A percentile compares a stretch with the other conserved stretches of the same genome.
Conservation (phyloP, 805 yeast species). For the Kuraishia molischiana region DNA sequence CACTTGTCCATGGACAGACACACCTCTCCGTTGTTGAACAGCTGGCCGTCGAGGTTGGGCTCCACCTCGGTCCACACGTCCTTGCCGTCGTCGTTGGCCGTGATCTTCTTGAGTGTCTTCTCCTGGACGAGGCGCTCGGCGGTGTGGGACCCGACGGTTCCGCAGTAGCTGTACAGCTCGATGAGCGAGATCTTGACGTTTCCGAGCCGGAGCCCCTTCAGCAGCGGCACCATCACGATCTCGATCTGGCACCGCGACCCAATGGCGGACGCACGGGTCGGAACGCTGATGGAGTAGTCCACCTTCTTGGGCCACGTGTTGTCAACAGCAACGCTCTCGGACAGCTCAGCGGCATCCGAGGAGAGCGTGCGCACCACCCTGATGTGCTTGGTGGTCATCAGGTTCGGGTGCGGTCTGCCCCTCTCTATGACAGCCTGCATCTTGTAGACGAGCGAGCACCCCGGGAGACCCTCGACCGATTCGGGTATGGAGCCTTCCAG, state of each 20-base stretch:
- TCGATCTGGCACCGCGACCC: slow-evolving; percentile 71
- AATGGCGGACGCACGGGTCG: slow-evolving; percentile 81
- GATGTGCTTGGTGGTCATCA: slow-evolving; percentile 59
- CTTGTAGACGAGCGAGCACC: slow-evolving; percentile 64
- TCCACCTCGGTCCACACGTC: slow-evolving; percentile 27
- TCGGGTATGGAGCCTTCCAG: slow-evolving; percentile 82
- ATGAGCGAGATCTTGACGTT: slow-evolving; percentile 56
- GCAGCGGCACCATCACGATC: slow-evolving; percentile 65
- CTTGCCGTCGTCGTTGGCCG: slow-evolving; percentile 31
- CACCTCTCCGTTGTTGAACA: slow-evolving; percentile 20
- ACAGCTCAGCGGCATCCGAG: slow-evolving; percentile 75
- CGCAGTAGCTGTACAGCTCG: slow-evolving; percentile 54
- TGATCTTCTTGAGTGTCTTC: slow-evolving; percentile 34
- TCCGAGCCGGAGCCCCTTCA: slow-evolving; percentile 75
- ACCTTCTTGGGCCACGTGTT: slow-evolving; percentile 94
- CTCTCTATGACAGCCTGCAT: slow-evolving; percentile 76
- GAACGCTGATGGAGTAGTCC: slow-evolving; percentile 80
- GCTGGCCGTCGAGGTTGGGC: slow-evolving; percentile 26
- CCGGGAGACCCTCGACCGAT: slow-evolving; percentile 82
- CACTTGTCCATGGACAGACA: slow-evolving; percentile 48
- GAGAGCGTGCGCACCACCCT: slow-evolving; percentile 82
- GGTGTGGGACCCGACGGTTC: slow-evolving; percentile 44
- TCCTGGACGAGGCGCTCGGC: slow-evolving; percentile 52
- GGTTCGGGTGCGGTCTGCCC: slow-evolving; percentile 60
- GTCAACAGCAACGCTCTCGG: slow-evolving; percentile 89